A percentile compares a stretch with the other conserved stretches of the same genome.
These are phyloP conservation scores for Trichoderma atroviride DNA, from an alignment of 2,329 filamentous ascomycete genomes.

Conservation along the genomic window DNA sequence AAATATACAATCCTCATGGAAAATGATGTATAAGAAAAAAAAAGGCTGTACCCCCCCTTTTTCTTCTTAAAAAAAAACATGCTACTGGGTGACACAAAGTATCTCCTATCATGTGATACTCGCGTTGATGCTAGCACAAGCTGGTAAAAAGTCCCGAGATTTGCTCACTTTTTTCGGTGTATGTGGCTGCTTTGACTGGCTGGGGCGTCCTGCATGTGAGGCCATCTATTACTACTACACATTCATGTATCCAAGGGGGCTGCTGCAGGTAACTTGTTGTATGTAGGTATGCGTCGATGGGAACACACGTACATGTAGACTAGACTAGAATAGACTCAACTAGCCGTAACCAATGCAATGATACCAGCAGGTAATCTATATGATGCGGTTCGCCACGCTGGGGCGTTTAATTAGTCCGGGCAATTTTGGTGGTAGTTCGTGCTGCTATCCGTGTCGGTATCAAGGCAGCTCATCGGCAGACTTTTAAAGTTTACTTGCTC, in stretches of 20 bases:
- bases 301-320: background rate
- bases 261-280: background rate
- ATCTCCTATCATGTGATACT: background rate
- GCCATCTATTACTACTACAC: background rate
- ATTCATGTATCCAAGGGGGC: background rate
- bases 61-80: background rate
- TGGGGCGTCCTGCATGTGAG: background rate
- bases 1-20: conserved; percentile 12
- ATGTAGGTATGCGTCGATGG: background rate
- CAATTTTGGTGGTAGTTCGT: background rate
- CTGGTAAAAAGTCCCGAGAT: background rate
- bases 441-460: background rate
- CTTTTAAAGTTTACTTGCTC: background rate
- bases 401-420: background rate
- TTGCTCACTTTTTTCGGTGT: conserved; percentile 19
- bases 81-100: background rate
- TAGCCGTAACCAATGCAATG: background rate
- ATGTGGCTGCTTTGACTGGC: conserved; percentile 7
- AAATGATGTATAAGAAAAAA: conserved; percentile 5
- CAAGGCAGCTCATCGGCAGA: background rate
- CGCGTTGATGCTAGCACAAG: background rate
- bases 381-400: background rate
- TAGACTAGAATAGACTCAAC: background rate
- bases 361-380: background rate
- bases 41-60: background rate